Base-by-base conservation (phyloP, 306 rosid species). In the Fagus crenata region DNA sequence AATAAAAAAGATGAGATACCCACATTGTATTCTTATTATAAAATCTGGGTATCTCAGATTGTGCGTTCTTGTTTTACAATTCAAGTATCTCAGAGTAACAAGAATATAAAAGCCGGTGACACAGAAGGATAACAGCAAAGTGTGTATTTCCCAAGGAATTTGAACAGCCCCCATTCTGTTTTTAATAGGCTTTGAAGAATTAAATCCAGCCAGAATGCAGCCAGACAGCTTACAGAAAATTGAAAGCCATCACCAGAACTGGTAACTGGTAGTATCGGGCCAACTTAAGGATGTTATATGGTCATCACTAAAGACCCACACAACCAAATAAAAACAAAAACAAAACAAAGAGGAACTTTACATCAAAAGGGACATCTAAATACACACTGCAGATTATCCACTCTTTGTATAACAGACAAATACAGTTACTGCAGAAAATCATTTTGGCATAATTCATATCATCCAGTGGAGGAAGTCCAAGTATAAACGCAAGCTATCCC, bases 231-330 rank as follows among this genome's bases (percentile, higher is more conserved):
- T 0, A 17, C 31, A 60, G 51, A 69, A 60, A 36, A 37, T 49
- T 53, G 28, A 71, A 49, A 35, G 59, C 41, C 28, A 22, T 42
- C 7, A 73, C 51, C 51, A n/a, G 32, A 65, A 65, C 39, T 1
- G 37, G 36, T 40, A 28, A 54, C 39, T 3, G 37, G 46, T 53
- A 28, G 8, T 46, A 36, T 31, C 32, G 18, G 32, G 59, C 64
- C 55, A 71, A 54, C 37, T 73, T 81, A 63, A 6, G 71, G 33
- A 68, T 7, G 46, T 49, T 33, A 61, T 43, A 43, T 43, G 51
- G 51, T 43, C 51, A 43, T 2, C 7, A 8, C 51, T 43, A 13
- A 43, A 43, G 13, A 43, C 51, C 51, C 51, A 43, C 51, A 13
- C 51, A 46, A 46, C 51, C 51, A 46, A 46, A 46, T 46, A 46